Evolutionary conservation across 768 basidiomycete species (phyloP), one percentile per base, ranked within the genome.

Genomic region (Boletellus ananiceps): DNA sequence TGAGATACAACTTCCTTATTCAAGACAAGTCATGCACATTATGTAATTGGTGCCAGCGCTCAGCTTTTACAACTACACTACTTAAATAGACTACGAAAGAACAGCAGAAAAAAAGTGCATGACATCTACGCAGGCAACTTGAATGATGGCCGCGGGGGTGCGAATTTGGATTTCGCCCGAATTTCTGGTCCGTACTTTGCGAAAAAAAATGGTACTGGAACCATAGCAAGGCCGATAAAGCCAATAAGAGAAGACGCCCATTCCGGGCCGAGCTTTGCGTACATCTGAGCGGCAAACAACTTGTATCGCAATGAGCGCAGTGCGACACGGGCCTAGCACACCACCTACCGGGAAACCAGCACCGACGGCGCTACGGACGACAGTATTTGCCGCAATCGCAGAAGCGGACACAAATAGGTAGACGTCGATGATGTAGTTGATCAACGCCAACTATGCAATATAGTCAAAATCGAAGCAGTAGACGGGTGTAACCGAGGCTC

Each of bases 371-470:
- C 79, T 81, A 15, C 80, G 75, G 3, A 75, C 60, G 14, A 83
- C 75, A 0, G 78, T 80, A 44, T 61, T 78, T 2, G 74, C 71
- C 2, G 83, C 77, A 9, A 84, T 65, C 1, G 81, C 82, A 9
- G 79, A 80, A 1, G 82, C 81, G 8, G 82, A 75, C 5, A 74
- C 69, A 49, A 70, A 61, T 18, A 80, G 63, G 56, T 83, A 84
- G 4, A 77, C 72, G 62, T 84, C 83, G 36, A 84, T 76, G 32
- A 82, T 75, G 56, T 85, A 85, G 54, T 80, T 83, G 54, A 81
- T 63, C 40, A 81, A 60, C 9, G 74, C 69, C 46, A 82, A 57
- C 82, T 82, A 46, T 11, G 44, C 15, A 12, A 36, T 19, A 11
- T 21, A 13, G 16, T 60, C 13, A 54, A 34, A 41, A 14, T 19